Percentiles rank a stretch among this genome's conserved stretches.
phyloP scores from a whole-genome alignment of 163 green algal species.

The Prototheca wickerhamii region DNA sequence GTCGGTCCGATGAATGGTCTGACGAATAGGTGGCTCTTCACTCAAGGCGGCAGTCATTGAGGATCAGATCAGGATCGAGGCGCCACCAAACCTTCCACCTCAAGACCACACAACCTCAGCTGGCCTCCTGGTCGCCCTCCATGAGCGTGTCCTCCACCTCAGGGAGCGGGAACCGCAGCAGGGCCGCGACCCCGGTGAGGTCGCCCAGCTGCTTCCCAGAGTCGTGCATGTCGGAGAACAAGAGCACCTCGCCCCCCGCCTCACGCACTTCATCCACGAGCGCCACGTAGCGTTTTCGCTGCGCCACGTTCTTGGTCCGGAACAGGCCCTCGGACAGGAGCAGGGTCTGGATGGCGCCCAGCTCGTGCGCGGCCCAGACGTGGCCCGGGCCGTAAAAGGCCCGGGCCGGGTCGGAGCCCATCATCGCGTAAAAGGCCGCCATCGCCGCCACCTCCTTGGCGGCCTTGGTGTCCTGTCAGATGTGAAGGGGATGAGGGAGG shows the following conservation, averaged over 20 bases:
- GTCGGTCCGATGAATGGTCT: no score
- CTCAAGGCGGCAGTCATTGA: no score
- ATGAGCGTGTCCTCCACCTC: conserved; percentile 76
- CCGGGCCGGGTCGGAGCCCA: conserved; percentile 54
- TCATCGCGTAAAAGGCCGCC: conserved; percentile 82
- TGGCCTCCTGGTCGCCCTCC: background rate
- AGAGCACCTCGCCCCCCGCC: conserved; percentile 55
- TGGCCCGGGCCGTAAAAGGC: conserved; percentile 96
- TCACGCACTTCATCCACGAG: conserved; percentile 78
- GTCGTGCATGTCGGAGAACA: conserved; percentile 78
- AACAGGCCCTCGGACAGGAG: conserved; percentile 80
- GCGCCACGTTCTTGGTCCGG: conserved; percentile 55
- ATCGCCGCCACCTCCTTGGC: conserved; percentile 53
- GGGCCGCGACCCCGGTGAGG: conserved; percentile 83
- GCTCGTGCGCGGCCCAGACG: conserved; percentile 77
- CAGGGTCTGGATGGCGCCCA: conserved; percentile 85
- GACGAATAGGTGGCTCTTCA: no score
- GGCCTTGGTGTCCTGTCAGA: conserved; percentile 79
- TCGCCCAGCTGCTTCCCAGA: conserved; percentile 85
- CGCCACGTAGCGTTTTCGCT: conserved; percentile 56
- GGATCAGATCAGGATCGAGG: no score
- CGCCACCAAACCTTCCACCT: no score
- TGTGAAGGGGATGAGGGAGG: background rate
- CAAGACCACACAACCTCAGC: no score
- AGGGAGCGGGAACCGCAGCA: conserved; percentile 92